These are phyloP conservation scores for Fusarium robinianum DNA, from an alignment of 2,329 filamentous ascomycete genomes.

Conservation along the genomic window DNA sequence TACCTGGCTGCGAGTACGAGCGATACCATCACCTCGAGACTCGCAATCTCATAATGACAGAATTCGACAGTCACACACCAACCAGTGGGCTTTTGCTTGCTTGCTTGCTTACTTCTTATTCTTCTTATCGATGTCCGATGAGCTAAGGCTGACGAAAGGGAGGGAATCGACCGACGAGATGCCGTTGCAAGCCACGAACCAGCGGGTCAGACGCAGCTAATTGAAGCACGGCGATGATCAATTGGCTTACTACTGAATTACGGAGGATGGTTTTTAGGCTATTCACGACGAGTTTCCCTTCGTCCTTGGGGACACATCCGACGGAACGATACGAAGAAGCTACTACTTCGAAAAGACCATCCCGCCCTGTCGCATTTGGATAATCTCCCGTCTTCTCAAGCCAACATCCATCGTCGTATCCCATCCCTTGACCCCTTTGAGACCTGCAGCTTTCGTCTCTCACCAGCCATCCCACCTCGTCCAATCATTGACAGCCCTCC, in stretches of 20 bases:
- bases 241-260: slow-evolving; percentile 5
- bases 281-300: too few relatives aligned
- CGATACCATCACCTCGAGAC: too few relatives aligned
- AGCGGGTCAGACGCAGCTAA: too few relatives aligned
- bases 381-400: slow-evolving; percentile 6
- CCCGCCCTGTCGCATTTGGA: not conserved
- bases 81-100: slow-evolving; percentile 4
- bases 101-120: too few relatives aligned
- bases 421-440: not conserved
- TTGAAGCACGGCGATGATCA: not conserved
- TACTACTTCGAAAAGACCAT: not conserved
- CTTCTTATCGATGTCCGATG: too few relatives aligned
- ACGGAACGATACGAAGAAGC: not conserved
- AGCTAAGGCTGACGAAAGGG: slow-evolving; percentile 32
- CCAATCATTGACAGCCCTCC: slow-evolving; percentile 21
- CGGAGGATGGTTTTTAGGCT: too few relatives aligned
- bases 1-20: slow-evolving; percentile 11
- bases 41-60: too few relatives aligned
- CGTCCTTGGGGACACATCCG: too few relatives aligned
- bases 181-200: too few relatives aligned
- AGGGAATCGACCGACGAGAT: slow-evolving; percentile 5
- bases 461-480: slow-evolving; percentile 2
- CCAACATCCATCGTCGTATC: too few relatives aligned
- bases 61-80: slow-evolving; percentile 28
- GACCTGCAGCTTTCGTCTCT: slow-evolving; percentile 14